Percentiles rank a stretch among this genome's conserved stretches.
Conservation (phyloP, 169 alveolate species). For the Plasmodium reichenowi region DNA sequence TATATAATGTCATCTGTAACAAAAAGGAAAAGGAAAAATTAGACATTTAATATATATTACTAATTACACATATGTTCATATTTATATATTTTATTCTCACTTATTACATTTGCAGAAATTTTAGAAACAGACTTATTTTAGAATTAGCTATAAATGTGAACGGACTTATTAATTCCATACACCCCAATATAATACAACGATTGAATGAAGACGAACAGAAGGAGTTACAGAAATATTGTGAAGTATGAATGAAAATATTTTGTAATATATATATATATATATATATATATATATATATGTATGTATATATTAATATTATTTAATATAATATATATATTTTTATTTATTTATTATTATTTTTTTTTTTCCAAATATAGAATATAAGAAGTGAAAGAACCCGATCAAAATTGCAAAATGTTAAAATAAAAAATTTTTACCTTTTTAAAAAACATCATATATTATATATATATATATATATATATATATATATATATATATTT, state of each 20-base stretch:
- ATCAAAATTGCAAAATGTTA: constrained; percentile 63
- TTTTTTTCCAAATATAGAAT: constrained; percentile 21
- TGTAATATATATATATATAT: neutral
- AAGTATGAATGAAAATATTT: constrained; percentile 20
- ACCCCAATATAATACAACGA: constrained; percentile 68
- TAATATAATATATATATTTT: neutral
- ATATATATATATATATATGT: neutral
- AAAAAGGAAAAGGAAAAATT: neutral
- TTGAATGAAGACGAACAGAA: constrained; percentile 70
- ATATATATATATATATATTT: neutral
- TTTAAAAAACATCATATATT: neutral
- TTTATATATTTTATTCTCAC: neutral
- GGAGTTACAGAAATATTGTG: constrained; percentile 67
- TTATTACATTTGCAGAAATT: constrained; percentile 32
- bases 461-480: no score
- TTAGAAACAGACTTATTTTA: constrained; percentile 68
- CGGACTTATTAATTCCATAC: constrained; percentile 66
- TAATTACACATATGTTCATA: neutral
- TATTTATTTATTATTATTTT: neutral
- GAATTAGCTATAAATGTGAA: constrained; percentile 75
- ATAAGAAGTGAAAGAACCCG: constrained; percentile 64
- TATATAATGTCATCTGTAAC: neutral
- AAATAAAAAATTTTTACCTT: neutral
- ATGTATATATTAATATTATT: constrained; percentile 1
- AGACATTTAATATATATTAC: neutral